Percentiles rank a stretch among this genome's conserved stretches.
phyloP scores from a whole-genome alignment of 305 asterid species.

The Rubia balearica region DNA sequence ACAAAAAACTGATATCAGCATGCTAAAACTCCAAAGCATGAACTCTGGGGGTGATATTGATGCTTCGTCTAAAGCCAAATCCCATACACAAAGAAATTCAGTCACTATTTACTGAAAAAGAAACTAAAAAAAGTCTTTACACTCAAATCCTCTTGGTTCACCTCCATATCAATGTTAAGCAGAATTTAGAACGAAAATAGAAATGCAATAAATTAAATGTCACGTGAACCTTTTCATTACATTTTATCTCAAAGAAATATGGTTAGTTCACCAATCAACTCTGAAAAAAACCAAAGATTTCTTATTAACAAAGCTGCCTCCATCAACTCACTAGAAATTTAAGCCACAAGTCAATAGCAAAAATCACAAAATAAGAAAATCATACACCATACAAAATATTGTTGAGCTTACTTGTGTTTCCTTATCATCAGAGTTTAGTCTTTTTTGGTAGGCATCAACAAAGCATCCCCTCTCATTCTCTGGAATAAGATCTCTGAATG shows the following conservation, averaged over 20 bases:
- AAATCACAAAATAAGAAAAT: constrained; percentile 13
- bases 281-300: too few species aligned
- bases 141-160: not conserved
- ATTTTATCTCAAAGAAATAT: not conserved
- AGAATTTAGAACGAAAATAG: not conserved
- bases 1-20: not conserved
- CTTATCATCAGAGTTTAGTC: constrained; percentile 72
- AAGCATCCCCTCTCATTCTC: constrained; percentile 80
- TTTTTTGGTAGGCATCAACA: constrained; percentile 78
- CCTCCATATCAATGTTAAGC: not conserved
- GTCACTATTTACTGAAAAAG: constrained; percentile 9
- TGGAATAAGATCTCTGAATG: constrained; percentile 88
- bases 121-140: not conserved
- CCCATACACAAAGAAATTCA: not conserved
- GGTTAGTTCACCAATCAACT: not conserved
- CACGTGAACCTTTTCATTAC: not conserved
- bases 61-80: not conserved
- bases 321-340: too few species aligned
- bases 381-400: constrained; percentile 17
- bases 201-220: not conserved
- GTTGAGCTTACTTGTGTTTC: constrained; percentile 64
- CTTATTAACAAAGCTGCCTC: too few species aligned
- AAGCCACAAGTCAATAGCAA: not conserved
- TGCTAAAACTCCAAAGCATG: not conserved
- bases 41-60: not conserved